phyloP scores from a whole-genome alignment of 2,329 filamentous ascomycete species.

The Colletotrichum costaricense region DNA sequence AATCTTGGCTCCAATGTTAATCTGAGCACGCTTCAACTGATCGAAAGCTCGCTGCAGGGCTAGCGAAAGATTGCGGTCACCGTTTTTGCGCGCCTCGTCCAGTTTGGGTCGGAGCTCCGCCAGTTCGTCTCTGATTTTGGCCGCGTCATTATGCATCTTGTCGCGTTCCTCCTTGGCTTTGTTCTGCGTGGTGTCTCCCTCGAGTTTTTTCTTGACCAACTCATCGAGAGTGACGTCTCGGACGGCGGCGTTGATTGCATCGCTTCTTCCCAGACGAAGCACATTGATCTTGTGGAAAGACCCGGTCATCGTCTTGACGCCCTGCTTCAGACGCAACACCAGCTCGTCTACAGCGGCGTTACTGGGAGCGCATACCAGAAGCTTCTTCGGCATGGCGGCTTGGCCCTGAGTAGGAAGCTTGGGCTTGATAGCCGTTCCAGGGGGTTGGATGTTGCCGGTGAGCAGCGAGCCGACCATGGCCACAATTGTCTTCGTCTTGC shows the following conservation, averaged over 20 bases:
- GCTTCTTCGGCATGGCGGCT: slow-evolving; percentile 74
- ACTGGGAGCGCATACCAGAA: slow-evolving; percentile 97
- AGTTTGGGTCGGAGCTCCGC: slow-evolving; percentile 77
- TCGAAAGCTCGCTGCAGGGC: slow-evolving; percentile 82
- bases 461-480: slow-evolving; percentile 93
- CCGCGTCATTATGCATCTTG: slow-evolving; percentile 71
- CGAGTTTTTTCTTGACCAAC: slow-evolving; percentile 81
- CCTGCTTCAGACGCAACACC: slow-evolving; percentile 90
- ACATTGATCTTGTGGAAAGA: slow-evolving; percentile 83
- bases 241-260: slow-evolving; percentile 91
- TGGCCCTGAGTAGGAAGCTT: slow-evolving; percentile 46
- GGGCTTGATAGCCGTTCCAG: slow-evolving; percentile 48
- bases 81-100: slow-evolving; percentile 67
- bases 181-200: slow-evolving; percentile 68
- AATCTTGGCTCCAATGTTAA: slow-evolving; percentile 80
- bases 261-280: slow-evolving; percentile 87
- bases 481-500: slow-evolving; percentile 98
- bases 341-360: slow-evolving; percentile 98
- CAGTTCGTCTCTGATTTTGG: slow-evolving; percentile 80
- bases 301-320: slow-evolving; percentile 82
- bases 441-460: slow-evolving; percentile 63
- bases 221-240: slow-evolving; percentile 94
- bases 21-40: slow-evolving; percentile 80
- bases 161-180: slow-evolving; percentile 68
- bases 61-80: slow-evolving; percentile 57